These are phyloP conservation scores for Brassica cretica DNA, from an alignment of 345 rosid genomes.

Conservation along the genomic window DNA sequence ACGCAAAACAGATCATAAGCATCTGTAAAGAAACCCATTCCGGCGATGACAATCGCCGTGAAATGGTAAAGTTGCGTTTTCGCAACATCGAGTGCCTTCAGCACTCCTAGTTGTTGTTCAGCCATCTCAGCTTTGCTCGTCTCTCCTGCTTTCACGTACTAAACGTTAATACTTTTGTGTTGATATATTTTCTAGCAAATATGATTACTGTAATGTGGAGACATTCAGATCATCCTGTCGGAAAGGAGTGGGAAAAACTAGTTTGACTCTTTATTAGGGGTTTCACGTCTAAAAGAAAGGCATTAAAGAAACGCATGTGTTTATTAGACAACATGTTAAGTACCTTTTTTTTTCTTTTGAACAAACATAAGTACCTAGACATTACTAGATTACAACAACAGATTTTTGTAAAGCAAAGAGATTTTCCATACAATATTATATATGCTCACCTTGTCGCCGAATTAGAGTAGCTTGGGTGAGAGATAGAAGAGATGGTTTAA, in stretches of 20 bases:
- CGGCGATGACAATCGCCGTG: constrained; percentile 47
- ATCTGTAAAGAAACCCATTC: constrained; percentile 52
- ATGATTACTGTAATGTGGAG: background rate
- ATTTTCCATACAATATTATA: background rate
- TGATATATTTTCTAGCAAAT: background rate
- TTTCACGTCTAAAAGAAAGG: background rate
- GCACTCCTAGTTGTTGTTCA: constrained; percentile 42
- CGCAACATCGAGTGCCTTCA: constrained; percentile 46
- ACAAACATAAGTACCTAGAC: background rate
- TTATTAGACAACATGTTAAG: background rate
- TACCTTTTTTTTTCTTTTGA: background rate
- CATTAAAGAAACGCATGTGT: background rate
- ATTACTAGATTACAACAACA: background rate
- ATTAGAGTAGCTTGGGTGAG: background rate
- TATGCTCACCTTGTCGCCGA: background rate
- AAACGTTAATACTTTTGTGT: background rate
- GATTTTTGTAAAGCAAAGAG: background rate
- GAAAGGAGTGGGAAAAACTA: background rate
- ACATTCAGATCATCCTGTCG: constrained; percentile 6
- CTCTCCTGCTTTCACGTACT: background rate
- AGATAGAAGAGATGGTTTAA: background rate
- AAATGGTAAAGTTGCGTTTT: constrained; percentile 51
- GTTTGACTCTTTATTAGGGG: background rate
- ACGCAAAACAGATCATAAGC: constrained; percentile 56
- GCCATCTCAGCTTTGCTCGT: constrained; percentile 13